These are phyloP conservation scores for Fragaria nilgerrensis DNA, from an alignment of 306 rosid genomes.

Conservation along the genomic window DNA sequence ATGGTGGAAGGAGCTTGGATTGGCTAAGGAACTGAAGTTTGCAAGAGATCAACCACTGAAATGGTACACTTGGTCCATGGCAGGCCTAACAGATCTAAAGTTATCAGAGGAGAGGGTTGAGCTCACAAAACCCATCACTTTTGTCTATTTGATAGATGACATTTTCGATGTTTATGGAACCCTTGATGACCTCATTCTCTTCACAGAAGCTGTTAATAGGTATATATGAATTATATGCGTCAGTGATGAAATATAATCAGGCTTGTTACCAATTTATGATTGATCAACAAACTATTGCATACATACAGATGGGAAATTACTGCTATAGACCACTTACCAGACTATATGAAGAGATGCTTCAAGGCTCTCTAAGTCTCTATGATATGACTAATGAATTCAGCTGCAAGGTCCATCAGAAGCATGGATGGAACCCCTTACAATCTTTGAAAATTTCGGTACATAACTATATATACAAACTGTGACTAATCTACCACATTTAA, in stretches of 20 bases:
- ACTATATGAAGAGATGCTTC: too few species aligned
- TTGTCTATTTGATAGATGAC: slow-evolving; percentile 66
- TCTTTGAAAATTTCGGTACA: slow-evolving; percentile 34
- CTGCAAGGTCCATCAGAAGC: slow-evolving; percentile 34
- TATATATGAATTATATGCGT: slow-evolving; percentile 7
- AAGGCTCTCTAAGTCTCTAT: too few species aligned
- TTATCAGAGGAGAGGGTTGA: slow-evolving; percentile 56
- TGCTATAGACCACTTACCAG: too few species aligned
- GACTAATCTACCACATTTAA: not conserved
- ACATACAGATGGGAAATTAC: too few species aligned
- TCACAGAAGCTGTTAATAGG: slow-evolving; percentile 56
- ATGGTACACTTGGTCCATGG: slow-evolving; percentile 67
- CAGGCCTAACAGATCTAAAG: slow-evolving; percentile 44
- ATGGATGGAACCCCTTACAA: slow-evolving; percentile 47
- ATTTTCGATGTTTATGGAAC: slow-evolving; percentile 65
- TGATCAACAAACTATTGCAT: not conserved
- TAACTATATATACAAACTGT: not conserved
- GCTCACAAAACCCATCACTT: slow-evolving; percentile 63
- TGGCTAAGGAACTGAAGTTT: slow-evolving; percentile 41
- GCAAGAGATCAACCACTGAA: slow-evolving; percentile 68
- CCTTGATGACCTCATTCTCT: slow-evolving; percentile 47
- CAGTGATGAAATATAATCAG: not conserved
- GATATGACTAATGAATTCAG: slow-evolving; percentile 39
- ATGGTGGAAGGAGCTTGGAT: slow-evolving; percentile 67
- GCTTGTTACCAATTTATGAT: not conserved